Conservation (phyloP, 495 filamentous ascomycete species). For the Halenospora varia region DNA sequence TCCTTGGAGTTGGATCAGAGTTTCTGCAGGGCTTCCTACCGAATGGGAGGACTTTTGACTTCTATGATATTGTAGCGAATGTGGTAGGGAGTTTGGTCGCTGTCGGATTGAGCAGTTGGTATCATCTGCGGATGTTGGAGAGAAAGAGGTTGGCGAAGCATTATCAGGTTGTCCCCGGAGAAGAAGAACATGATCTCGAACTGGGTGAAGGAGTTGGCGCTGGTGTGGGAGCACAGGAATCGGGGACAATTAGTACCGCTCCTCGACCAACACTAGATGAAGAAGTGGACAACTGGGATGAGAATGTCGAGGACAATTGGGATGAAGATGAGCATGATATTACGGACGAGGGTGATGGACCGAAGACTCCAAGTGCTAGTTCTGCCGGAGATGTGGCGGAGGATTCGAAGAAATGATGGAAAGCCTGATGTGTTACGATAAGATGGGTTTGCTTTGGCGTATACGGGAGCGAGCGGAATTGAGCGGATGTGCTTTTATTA, state of each 20-base stretch:
- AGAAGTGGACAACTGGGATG: conserved; percentile 81
- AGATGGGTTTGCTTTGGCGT: conserved; percentile 15
- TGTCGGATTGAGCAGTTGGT: conserved; percentile 75
- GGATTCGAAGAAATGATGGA: conserved; percentile 23
- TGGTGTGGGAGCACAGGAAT: conserved; percentile 54
- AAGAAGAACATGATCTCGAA: conserved; percentile 47
- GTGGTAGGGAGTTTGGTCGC: conserved; percentile 70
- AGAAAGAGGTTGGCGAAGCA: conserved; percentile 70
- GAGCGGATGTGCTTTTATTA: not conserved
- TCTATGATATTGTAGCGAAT: conserved; percentile 84
- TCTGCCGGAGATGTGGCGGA: conserved; percentile 23
- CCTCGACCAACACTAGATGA: conserved; percentile 56
- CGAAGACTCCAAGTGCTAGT: conserved; percentile 25
- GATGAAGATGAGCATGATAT: conserved; percentile 52
- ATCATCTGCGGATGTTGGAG: conserved; percentile 94
- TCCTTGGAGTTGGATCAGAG: conserved; percentile 79
- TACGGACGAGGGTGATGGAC: conserved; percentile 20
- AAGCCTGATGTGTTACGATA: conserved; percentile 25
- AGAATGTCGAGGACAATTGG: conserved; percentile 73
- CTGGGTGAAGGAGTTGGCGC: conserved; percentile 57
- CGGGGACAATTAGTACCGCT: conserved; percentile 31
- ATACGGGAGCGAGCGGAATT: conserved; percentile 2
- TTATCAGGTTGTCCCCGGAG: conserved; percentile 57
- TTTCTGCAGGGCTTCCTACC: conserved; percentile 76
- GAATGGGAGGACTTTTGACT: conserved; percentile 79